Base-by-base conservation (phyloP, 768 basidiomycete species). In the Termitomyces sp. region DNA sequence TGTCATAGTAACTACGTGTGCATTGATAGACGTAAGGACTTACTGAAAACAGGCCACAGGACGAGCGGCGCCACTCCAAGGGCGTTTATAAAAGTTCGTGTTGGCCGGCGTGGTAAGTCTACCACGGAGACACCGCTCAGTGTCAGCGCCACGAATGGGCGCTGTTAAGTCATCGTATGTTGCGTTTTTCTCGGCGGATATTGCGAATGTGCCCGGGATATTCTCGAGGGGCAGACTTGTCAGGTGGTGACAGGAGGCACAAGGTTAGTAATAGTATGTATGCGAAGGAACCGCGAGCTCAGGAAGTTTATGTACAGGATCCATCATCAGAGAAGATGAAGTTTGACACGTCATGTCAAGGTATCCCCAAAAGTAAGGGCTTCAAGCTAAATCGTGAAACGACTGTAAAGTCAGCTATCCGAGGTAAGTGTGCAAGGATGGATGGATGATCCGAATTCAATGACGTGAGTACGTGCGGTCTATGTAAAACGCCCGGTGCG, bases 301-400 rank as follows among this genome's bases (percentile, higher is more conserved):
- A 46, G 46, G 41, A 46, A 56, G 47, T 36, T 55, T 43, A n/a
- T n/a, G n/a, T n/a, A 48, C 50, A 54, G 48, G 57, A 54, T 47
- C 61, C 59, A 64, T 64, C 61, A 58, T 43, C 23, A 56, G 48
- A 46, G 40, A 53, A 62, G 49, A 44, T 35, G 41, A 5, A 59
- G 20, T 61, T 63, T 63, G 61, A 59, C 66, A 65, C 60, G 66
- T 53, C 61, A 63, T 67, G 64, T 64, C 65, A 65, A 61, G 8
- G 23, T 54, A 61, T 58, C 60, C 56, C 62, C 55, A 55, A 53
- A 54, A 28, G 46, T 36, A 32, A 44, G 30, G 1, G 35, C 18
- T 55, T 33, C 9, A 16, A 16, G 7, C 20, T 10, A 43, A 43
- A n/a, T 8, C 41, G 2, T 28, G 55, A 33, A 14, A 46, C 46